phyloP scores from a whole-genome alignment of 176 grass and related monocot species.

The Elymus sibiricus region DNA sequence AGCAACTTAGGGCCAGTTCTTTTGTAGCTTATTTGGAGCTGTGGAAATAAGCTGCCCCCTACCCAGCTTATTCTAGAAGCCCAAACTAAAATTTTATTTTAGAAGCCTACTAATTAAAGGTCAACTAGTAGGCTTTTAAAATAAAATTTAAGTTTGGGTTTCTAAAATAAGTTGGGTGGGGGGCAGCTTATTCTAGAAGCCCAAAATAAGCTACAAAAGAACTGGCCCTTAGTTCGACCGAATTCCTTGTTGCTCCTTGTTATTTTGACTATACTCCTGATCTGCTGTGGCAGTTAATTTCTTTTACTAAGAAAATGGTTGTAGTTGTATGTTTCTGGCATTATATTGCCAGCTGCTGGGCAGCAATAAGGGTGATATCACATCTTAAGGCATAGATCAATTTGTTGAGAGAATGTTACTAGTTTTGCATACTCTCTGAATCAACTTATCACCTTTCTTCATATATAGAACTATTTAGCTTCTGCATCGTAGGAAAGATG shows the following conservation, averaged over 20 bases:
- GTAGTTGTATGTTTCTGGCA: background rate
- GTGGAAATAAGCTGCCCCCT: too few species aligned
- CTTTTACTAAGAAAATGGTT: slow-evolving; percentile 5
- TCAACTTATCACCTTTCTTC: background rate
- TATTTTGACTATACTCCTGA: slow-evolving; percentile 19
- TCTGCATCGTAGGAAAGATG: background rate
- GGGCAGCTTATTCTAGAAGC: too few species aligned
- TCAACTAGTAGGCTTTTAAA: too few species aligned
- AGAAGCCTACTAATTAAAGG: too few species aligned
- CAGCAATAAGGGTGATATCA: background rate
- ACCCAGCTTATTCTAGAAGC: too few species aligned
- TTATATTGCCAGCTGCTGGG: background rate
- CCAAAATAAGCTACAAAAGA: too few species aligned
- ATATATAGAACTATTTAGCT: background rate
- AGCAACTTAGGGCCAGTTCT: too few species aligned
- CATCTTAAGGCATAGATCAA: background rate
- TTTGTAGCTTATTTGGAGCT: too few species aligned
- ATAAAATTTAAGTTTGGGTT: too few species aligned
- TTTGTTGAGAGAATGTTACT: slow-evolving; percentile 14
- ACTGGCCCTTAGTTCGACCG: background rate
- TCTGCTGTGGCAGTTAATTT: background rate
- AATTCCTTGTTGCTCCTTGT: background rate
- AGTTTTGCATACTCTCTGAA: slow-evolving; percentile 13
- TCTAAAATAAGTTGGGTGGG: too few species aligned
- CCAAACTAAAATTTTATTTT: too few species aligned